Percentiles rank a stretch among this genome's conserved stretches.
phyloP scores from a whole-genome alignment of 192 early-diverging fungal genomes.

The Spizellomyces punctatus region DNA sequence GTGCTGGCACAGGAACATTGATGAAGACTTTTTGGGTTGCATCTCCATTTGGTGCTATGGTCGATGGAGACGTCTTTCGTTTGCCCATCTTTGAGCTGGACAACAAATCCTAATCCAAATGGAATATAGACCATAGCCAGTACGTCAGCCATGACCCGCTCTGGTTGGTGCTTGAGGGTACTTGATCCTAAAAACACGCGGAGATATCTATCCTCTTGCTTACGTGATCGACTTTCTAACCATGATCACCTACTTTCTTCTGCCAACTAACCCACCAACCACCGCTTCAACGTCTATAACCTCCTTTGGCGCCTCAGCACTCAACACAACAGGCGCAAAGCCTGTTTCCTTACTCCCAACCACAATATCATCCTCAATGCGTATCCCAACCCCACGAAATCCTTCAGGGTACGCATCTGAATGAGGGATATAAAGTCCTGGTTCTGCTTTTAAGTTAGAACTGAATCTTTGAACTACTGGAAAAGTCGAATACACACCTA shows the following conservation, averaged over 20 bases:
- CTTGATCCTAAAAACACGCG: no score
- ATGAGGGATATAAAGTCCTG: conserved; percentile 89
- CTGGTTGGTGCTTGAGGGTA: no score
- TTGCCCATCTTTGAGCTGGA: no score
- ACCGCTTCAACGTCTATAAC: conserved; percentile 69
- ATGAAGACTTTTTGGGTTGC: conserved; percentile 16
- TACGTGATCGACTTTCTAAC: no score
- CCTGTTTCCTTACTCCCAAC: conserved; percentile 62
- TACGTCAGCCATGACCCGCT: no score
- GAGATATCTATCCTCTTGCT: no score
- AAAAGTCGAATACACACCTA: conserved; percentile 50
- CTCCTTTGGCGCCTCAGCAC: conserved; percentile 78
- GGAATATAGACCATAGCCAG: no score
- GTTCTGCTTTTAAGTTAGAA: conserved; percentile 57
- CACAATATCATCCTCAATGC: conserved; percentile 95
- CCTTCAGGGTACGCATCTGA: conserved; percentile 74
- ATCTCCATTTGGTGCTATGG: no score
- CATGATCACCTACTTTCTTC: neutral
- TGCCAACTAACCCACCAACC: conserved; percentile 18
- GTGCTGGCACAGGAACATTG: conserved; percentile 25
- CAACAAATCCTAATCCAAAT: no score
- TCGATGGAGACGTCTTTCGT: no score
- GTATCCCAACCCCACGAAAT: conserved; percentile 87
- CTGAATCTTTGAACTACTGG: neutral
- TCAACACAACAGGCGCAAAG: conserved; percentile 69